Evolutionary conservation across 257 asterid genomes (phyloP).

Genomic region (Solanum acaule): DNA sequence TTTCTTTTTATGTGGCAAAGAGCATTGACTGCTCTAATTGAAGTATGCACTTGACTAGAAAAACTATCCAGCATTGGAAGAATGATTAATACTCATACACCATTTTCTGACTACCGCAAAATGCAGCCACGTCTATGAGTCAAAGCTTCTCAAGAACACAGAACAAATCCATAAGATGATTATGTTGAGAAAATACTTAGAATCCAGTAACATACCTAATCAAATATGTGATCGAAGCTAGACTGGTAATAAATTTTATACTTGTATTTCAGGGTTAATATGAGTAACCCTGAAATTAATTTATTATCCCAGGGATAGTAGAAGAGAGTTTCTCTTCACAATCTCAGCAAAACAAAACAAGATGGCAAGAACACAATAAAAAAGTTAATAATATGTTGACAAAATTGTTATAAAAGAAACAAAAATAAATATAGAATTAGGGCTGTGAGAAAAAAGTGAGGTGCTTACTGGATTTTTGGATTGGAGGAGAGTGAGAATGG

Average conservation of each 20-base stretch:
- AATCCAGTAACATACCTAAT: background rate
- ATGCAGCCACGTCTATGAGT: background rate
- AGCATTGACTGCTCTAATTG: background rate
- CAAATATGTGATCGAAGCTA: background rate
- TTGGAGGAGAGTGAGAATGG: conserved; percentile 7
- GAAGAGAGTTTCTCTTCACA: background rate
- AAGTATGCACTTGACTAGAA: background rate
- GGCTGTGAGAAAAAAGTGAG: background rate
- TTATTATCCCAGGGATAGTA: background rate
- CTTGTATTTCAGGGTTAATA: background rate
- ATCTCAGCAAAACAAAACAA: background rate
- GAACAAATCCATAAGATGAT: background rate
- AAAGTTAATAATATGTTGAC: background rate
- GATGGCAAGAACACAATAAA: background rate
- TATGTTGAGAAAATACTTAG: background rate
- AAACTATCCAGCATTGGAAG: background rate
- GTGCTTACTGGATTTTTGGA: conserved; percentile 10
- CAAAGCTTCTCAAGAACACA: background rate
- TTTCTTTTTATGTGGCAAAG: background rate
- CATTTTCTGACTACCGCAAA: background rate
- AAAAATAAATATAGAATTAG: background rate
- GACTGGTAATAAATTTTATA: background rate
- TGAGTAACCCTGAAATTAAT: background rate
- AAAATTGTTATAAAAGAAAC: background rate
- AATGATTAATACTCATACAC: background rate